phyloP scores from a whole-genome alignment of 495 filamentous ascomycete species.

The Hypoxylon crocopeplum region DNA sequence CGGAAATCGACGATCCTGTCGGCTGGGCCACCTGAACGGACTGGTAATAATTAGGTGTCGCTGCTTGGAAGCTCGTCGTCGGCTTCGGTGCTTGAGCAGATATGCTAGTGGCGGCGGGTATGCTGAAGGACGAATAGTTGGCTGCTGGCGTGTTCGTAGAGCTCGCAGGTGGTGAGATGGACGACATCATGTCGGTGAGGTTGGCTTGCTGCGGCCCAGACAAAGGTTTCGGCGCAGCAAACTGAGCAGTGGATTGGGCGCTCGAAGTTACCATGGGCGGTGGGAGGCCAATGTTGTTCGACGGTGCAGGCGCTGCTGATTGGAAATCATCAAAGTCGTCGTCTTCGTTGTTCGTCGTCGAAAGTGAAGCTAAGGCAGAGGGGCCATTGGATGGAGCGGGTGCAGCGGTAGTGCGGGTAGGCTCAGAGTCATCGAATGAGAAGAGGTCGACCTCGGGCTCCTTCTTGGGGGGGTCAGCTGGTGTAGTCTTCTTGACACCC shows the following conservation, averaged over 20 bases:
- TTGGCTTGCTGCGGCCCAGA: constrained; percentile 80
- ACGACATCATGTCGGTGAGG: constrained; percentile 80
- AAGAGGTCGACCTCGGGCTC: constrained; percentile 88
- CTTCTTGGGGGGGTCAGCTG: constrained; percentile 68
- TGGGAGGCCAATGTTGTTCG: constrained; percentile 55
- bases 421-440: constrained; percentile 76
- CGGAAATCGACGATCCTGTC: constrained; percentile 39
- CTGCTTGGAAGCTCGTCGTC: constrained; percentile 70
- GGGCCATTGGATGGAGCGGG: constrained; percentile 52
- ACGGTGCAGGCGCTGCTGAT: constrained; percentile 72
- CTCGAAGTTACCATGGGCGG: constrained; percentile 69
- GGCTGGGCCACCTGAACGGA: constrained; percentile 66
- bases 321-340: constrained; percentile 99
- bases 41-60: constrained; percentile 93
- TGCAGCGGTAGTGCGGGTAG: constrained; percentile 56
- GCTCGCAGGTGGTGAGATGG: constrained; percentile 74
- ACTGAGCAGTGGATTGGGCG: constrained; percentile 70
- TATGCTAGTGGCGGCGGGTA: constrained; percentile 52
- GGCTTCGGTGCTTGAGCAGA: constrained; percentile 61
- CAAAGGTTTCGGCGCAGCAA: constrained; percentile 82
- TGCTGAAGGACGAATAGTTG: constrained; percentile 62
- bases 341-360: constrained; percentile 64
- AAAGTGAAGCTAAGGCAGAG: constrained; percentile 64
- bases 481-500: constrained; percentile 60
- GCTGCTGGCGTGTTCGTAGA: constrained; percentile 59